Evolutionary conservation across 495 filamentous ascomycete genomes (phyloP).

Genomic region (Aspergillus wentii): DNA sequence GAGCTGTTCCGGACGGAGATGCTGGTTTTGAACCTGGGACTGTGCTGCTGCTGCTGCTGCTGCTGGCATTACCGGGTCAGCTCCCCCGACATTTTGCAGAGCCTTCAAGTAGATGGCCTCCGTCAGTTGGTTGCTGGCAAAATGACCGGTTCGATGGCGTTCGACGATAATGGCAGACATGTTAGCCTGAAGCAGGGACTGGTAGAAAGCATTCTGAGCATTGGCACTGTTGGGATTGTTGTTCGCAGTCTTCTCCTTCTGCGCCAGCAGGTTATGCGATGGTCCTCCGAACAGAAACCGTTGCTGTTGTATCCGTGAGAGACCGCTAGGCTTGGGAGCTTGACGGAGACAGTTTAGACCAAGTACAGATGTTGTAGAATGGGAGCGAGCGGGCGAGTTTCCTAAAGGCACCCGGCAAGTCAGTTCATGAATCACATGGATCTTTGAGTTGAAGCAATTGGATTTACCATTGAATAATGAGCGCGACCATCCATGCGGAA

Average conservation of each 20-base stretch:
- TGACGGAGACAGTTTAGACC: slow-evolving; percentile 19
- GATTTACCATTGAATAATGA: slow-evolving; percentile 15
- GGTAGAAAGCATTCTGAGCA: slow-evolving; percentile 90
- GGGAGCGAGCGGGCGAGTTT: slow-evolving; percentile 23
- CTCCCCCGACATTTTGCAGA: slow-evolving; percentile 58
- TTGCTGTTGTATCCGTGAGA: slow-evolving; percentile 32
- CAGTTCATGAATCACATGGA: neutral
- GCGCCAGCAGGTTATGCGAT: slow-evolving; percentile 57
- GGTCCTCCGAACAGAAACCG: slow-evolving; percentile 51
- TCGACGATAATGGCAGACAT: slow-evolving; percentile 91
- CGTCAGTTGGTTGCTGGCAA: slow-evolving; percentile 68
- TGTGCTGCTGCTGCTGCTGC: slow-evolving; percentile 41
- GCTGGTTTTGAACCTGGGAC: slow-evolving; percentile 26
- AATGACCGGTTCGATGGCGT: slow-evolving; percentile 78
- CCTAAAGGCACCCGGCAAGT: slow-evolving; percentile 8
- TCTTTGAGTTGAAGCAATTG: neutral
- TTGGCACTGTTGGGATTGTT: slow-evolving; percentile 80
- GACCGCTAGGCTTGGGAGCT: slow-evolving; percentile 13
- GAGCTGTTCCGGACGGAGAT: slow-evolving; percentile 57
- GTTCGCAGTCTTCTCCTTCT: slow-evolving; percentile 84
- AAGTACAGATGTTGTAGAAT: slow-evolving; percentile 33
- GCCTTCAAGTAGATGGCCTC: slow-evolving; percentile 73
- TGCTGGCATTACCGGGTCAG: too few species aligned
- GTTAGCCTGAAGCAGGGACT: slow-evolving; percentile 81
- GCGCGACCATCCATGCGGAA: slow-evolving; percentile 12